Conservation (phyloP, 1,284 basidiomycete species). For the Stereum hirsutum region DNA sequence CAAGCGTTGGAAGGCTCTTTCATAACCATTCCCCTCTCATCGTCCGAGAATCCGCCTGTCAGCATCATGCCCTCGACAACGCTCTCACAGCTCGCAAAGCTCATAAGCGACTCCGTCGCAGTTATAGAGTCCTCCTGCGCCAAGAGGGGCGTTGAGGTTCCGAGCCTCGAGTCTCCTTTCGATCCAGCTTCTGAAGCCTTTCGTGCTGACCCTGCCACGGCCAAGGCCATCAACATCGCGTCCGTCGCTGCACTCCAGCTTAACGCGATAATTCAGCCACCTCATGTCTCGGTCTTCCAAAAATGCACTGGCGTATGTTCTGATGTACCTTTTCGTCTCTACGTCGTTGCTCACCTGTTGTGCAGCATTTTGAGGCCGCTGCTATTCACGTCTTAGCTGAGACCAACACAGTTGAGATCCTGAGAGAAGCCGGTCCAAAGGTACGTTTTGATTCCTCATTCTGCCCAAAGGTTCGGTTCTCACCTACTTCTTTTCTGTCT, state of each 20-base stretch:
- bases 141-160: conserved; percentile 1
- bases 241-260: conserved; percentile 1
- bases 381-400: background rate
- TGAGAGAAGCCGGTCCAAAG: background rate
- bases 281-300: background rate
- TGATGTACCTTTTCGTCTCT: background rate
- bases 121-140: background rate
- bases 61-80: too few relatives aligned
- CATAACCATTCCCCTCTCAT: too few relatives aligned
- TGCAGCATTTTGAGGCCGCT: background rate
- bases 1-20: too few relatives aligned
- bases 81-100: background rate
- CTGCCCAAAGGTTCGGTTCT: background rate
- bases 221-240: background rate
- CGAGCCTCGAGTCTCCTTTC: conserved; percentile 9
- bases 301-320: too few relatives aligned
- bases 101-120: background rate
- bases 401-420: background rate
- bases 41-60: too few relatives aligned
- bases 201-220: conserved; percentile 8
- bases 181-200: conserved; percentile 9
- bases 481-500: background rate
- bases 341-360: too few relatives aligned
- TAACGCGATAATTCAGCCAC: background rate
- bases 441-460: background rate